These are phyloP conservation scores for Arabis hirsuta DNA, from an alignment of 345 rosid genomes.

Conservation along the genomic window DNA sequence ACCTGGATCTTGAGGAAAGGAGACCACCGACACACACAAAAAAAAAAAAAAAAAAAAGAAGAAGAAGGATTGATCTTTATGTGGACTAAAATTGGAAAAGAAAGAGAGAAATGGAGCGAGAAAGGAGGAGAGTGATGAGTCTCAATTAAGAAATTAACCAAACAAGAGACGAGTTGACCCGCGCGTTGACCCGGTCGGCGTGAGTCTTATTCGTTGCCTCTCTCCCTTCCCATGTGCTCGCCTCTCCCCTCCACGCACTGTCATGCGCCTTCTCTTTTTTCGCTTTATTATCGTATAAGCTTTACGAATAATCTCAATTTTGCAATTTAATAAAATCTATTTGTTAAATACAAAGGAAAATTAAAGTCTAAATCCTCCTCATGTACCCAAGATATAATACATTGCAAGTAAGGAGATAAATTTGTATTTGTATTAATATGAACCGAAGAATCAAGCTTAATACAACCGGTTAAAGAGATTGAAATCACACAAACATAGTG, in stretches of 20 bases:
- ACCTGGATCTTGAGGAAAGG: slow-evolving; percentile 13
- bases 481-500: too few species aligned
- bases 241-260: slow-evolving; percentile 13
- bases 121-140: slow-evolving; percentile 13
- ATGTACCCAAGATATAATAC: too few species aligned
- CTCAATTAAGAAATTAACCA: slow-evolving; percentile 16
- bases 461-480: too few species aligned
- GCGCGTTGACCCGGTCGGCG: slow-evolving; percentile 36
- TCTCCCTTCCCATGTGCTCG: slow-evolving; percentile 23
- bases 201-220: slow-evolving; percentile 23
- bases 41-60: too few species aligned
- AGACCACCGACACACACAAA: slow-evolving; percentile 27
- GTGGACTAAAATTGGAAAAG: slow-evolving; percentile 27
- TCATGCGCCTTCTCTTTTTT: neutral
- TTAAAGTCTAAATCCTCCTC: too few species aligned
- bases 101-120: slow-evolving; percentile 15
- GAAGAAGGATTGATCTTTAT: neutral
- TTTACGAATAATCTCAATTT: too few species aligned
- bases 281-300: neutral
- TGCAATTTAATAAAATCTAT: too few species aligned
- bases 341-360: too few species aligned
- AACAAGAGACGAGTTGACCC: slow-evolving; percentile 18
- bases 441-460: too few species aligned
- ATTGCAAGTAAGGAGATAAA: too few species aligned
- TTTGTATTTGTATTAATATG: too few species aligned